phyloP scores from a whole-genome alignment of 345 rosid species.

The Salix udensis region DNA sequence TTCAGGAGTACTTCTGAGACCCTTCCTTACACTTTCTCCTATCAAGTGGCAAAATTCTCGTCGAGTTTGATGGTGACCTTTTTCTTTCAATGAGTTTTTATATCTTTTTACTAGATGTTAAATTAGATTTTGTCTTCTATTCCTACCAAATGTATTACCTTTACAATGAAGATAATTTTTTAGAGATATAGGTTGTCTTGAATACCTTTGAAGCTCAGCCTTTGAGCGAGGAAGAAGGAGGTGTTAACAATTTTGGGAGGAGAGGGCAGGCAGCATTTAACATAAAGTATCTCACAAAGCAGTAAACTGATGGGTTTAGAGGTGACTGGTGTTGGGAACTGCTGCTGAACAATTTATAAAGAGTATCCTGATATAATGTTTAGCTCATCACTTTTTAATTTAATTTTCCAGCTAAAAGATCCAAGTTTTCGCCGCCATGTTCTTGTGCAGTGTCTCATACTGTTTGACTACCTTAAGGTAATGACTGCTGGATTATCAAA shows the following conservation, averaged over 20 bases:
- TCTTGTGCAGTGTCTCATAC: slow-evolving; percentile 93
- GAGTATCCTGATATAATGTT: slow-evolving; percentile 12
- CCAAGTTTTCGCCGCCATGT: slow-evolving; percentile 93
- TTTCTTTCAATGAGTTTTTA: not conserved
- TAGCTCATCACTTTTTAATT: not conserved
- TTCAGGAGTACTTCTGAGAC: slow-evolving; percentile 87
- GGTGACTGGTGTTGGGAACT: slow-evolving; percentile 37
- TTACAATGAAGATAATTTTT: slow-evolving; percentile 4
- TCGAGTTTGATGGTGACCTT: slow-evolving; percentile 68
- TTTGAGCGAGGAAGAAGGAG: slow-evolving; percentile 93
- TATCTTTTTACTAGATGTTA: not conserved
- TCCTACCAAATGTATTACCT: not conserved
- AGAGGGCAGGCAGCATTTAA: slow-evolving; percentile 86
- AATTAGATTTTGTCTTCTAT: not conserved
- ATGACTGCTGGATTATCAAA: slow-evolving; percentile 11
- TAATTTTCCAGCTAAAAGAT: slow-evolving; percentile 74
- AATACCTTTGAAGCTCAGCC: slow-evolving; percentile 95
- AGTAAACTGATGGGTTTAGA: slow-evolving; percentile 98
- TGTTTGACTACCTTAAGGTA: slow-evolving; percentile 93
- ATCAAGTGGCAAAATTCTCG: slow-evolving; percentile 87
- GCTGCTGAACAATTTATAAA: slow-evolving; percentile 10
- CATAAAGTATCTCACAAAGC: slow-evolving; percentile 92
- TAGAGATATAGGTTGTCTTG: slow-evolving; percentile 68
- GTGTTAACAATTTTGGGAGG: slow-evolving; percentile 89
- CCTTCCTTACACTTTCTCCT: slow-evolving; percentile 70